Evolutionary conservation across 495 filamentous ascomycete species (phyloP).

Genomic region (Talaromyces thailandensis): DNA sequence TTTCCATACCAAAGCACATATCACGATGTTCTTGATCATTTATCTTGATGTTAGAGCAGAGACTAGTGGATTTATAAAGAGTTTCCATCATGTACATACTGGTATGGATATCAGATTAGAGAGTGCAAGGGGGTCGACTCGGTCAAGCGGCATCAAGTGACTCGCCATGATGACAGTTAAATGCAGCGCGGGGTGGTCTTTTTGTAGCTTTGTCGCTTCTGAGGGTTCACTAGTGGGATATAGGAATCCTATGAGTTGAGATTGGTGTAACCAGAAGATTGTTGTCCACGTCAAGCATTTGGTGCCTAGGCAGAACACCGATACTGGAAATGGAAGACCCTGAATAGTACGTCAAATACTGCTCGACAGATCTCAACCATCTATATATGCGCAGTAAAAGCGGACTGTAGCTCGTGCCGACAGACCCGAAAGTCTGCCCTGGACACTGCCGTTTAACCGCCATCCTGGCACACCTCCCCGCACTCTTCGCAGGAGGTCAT

Average conservation of each 20-base stretch:
- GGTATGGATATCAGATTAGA: neutral
- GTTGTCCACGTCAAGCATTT: neutral
- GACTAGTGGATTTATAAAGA: neutral
- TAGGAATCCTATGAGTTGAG: neutral
- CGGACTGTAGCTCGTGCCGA: neutral
- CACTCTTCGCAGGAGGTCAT: neutral
- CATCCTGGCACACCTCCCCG: neutral
- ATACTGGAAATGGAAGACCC: neutral
- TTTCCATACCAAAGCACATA: neutral
- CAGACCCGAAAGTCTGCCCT: neutral
- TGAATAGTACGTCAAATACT: neutral
- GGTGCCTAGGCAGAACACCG: neutral
- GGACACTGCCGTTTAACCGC: neutral
- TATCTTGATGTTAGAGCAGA: neutral
- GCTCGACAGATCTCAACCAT: neutral
- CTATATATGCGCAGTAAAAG: neutral
- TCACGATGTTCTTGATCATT: neutral
- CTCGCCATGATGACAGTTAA: neutral
- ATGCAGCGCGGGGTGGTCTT: neutral
- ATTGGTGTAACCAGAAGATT: neutral
- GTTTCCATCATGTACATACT: neutral
- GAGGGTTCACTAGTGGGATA: neutral
- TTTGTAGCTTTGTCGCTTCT: neutral
- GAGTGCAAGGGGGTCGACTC: neutral
- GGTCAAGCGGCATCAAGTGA: neutral